These are phyloP conservation scores for Talaromyces sp. DNA, from an alignment of 2,329 filamentous ascomycete species.

Conservation along the genomic window DNA sequence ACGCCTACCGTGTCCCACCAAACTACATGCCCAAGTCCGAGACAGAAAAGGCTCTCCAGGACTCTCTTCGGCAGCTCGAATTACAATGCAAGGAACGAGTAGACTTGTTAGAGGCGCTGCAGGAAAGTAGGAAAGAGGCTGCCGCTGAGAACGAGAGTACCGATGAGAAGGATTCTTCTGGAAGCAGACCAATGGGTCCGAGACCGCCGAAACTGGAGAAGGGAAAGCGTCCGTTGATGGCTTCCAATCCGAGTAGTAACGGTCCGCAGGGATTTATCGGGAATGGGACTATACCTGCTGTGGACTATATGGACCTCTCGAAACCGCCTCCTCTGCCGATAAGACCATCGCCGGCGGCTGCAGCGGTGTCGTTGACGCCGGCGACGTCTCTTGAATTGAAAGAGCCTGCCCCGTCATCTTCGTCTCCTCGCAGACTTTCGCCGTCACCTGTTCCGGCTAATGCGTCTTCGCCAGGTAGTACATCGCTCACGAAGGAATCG, in stretches of 20 bases:
- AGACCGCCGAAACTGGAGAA: constrained; percentile 24
- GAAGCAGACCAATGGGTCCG: background rate
- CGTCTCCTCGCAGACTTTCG: constrained; percentile 16
- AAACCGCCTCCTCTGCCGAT: constrained; percentile 61
- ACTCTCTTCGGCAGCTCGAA: constrained; percentile 78
- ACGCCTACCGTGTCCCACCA: constrained; percentile 68
- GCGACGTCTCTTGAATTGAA: constrained; percentile 11
- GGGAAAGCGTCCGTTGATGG: constrained; percentile 29
- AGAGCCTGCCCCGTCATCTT: constrained; percentile 23
- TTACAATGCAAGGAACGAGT: constrained; percentile 90
- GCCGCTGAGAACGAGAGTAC: constrained; percentile 30
- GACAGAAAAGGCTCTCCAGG: constrained; percentile 76
- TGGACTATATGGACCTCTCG: constrained; percentile 77
- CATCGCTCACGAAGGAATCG: constrained; percentile 37
- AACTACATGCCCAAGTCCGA: constrained; percentile 69
- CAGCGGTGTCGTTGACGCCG: background rate
- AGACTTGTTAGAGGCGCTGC: constrained; percentile 77
- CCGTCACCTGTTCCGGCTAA: constrained; percentile 33
- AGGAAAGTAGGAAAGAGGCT: constrained; percentile 59
- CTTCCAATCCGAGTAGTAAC: constrained; percentile 23
- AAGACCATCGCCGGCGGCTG: constrained; percentile 22
- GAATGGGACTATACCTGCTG: constrained; percentile 73
- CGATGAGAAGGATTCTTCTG: constrained; percentile 21
- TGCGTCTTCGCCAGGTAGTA: constrained; percentile 23
- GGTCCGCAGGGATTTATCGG: constrained; percentile 63